These are phyloP conservation scores for Hemisphaericaspora xylanilytica DNA, from an alignment of 1,139 yeast genomes.

Conservation along the genomic window DNA sequence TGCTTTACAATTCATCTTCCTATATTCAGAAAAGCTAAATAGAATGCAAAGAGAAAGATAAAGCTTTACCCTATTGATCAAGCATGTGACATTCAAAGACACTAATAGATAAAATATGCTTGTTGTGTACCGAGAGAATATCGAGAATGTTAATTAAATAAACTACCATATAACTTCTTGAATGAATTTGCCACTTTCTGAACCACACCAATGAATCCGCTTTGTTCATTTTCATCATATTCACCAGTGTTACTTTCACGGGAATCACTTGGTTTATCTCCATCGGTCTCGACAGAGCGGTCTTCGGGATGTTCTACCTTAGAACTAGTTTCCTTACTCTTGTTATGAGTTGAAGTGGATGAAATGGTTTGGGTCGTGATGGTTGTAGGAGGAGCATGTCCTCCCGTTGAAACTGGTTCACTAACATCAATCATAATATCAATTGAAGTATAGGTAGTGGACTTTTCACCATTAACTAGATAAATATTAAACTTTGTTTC, in stretches of 20 bases:
- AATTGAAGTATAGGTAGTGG: conserved; percentile 19
- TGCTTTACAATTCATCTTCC: conserved; percentile 12
- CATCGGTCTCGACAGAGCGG: background rate
- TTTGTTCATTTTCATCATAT: background rate
- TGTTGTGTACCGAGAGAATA: background rate
- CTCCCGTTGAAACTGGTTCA: conserved; percentile 2
- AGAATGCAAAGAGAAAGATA: too few relatives aligned
- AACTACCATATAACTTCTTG: conserved; percentile 10
- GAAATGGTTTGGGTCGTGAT: background rate
- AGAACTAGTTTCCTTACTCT: background rate
- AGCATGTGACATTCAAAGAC: background rate
- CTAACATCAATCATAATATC: conserved; percentile 21
- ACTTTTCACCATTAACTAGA: conserved; percentile 35
- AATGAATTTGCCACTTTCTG: conserved; percentile 14
- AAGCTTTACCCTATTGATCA: too few relatives aligned
- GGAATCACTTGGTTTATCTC: background rate
- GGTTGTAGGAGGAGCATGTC: background rate
- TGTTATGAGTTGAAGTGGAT: conserved; percentile 1
- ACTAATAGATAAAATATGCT: too few relatives aligned
- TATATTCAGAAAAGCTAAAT: background rate
- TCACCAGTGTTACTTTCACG: background rate
- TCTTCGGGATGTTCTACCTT: too few relatives aligned
- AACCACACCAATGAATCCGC: conserved; percentile 8
- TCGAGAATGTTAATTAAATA: conserved; percentile 10
- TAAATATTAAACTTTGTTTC: conserved; percentile 34